Evolutionary conservation across 2,329 filamentous ascomycete species (phyloP), one percentile per base, ranked within the genome.

Genomic region (Magnaporthiopsis rhizophila): DNA sequence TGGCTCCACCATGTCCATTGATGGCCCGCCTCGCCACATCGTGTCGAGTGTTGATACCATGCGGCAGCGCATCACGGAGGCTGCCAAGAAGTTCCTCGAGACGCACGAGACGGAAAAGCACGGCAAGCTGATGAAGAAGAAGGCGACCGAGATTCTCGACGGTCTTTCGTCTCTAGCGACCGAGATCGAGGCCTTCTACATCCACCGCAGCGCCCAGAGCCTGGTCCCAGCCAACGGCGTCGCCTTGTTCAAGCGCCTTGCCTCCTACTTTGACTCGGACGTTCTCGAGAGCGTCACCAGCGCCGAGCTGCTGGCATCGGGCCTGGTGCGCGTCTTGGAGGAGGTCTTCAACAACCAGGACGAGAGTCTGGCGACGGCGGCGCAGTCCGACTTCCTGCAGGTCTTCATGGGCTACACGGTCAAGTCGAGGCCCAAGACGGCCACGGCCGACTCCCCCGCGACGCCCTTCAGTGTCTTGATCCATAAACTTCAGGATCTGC

Each of bases 241-340:
- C 38, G 78, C 82, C 2, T 79, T 97, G 0, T 98, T 98, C 76
- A 80, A 82, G 38, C 86, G 83, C 62, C 79, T 99, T 65, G 91
- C 92, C 0, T 83, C 85, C 3, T 93, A 95, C 72, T 99, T 99
- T 70, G 89, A 96, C 71, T 88, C 89, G 0, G 91, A 97, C 75
- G 89, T 95, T 1, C 77, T 97, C 64, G 90, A 97, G 72, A 96
- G 92, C 73, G 93, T 97, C 63, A 99, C 95, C 0, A 99, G 95
- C 75, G 93, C 94, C 61, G 95, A 99, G 74, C 80, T 99, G 38
- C 85, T 98, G 63, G 92, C 91, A 36, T 98, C 95, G 1, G 91
- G 92, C 24, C 86, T 99, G 64, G 93, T 99, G 13, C 86, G 91
- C 59, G 87, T 91, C 12, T 80, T 99, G 2, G 83, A 98, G 58